These are phyloP conservation scores for Phytophthora idaei DNA, from an alignment of 352 stramenopile species.

Conservation along the genomic window DNA sequence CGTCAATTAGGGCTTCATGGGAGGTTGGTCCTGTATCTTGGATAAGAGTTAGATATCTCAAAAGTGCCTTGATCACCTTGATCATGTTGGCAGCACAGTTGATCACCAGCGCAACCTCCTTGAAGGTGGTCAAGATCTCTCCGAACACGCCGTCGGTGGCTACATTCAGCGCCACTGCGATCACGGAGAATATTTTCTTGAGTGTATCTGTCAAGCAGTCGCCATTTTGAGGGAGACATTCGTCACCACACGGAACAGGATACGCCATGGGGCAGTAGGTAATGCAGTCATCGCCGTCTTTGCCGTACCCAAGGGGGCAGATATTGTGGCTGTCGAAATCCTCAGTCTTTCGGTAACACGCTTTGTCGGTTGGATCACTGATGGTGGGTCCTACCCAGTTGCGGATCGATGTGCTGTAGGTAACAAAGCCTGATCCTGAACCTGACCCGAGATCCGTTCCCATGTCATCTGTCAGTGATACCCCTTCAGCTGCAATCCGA, in stretches of 20 bases:
- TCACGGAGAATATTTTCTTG: constrained; percentile 17
- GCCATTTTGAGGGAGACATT: constrained; percentile 43
- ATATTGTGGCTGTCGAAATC: too few relatives aligned
- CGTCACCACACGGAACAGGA: constrained; percentile 36
- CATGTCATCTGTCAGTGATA: background rate
- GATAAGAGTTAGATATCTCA: constrained; percentile 30
- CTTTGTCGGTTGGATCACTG: too few relatives aligned
- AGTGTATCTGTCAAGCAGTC: constrained; percentile 9
- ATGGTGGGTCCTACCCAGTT: too few relatives aligned
- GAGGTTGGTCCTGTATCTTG: constrained; percentile 38
- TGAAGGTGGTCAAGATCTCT: constrained; percentile 10
- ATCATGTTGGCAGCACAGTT: constrained; percentile 52
- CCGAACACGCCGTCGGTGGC: constrained; percentile 16
- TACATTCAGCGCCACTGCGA: constrained; percentile 17
- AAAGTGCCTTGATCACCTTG: constrained; percentile 19
- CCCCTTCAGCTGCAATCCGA: background rate
- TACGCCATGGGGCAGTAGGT: constrained; percentile 66
- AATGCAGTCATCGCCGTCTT: constrained; percentile 58
- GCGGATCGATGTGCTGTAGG: too few relatives aligned
- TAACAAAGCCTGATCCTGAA: too few relatives aligned
- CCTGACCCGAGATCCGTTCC: too few relatives aligned
- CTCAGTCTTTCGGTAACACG: too few relatives aligned
- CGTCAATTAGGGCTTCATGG: constrained; percentile 34
- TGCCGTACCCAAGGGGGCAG: constrained; percentile 18
- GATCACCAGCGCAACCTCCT: constrained; percentile 32